Evolutionary conservation across 192 early-diverging fungal species (phyloP).

Genomic region (Podochytrium sp.): DNA sequence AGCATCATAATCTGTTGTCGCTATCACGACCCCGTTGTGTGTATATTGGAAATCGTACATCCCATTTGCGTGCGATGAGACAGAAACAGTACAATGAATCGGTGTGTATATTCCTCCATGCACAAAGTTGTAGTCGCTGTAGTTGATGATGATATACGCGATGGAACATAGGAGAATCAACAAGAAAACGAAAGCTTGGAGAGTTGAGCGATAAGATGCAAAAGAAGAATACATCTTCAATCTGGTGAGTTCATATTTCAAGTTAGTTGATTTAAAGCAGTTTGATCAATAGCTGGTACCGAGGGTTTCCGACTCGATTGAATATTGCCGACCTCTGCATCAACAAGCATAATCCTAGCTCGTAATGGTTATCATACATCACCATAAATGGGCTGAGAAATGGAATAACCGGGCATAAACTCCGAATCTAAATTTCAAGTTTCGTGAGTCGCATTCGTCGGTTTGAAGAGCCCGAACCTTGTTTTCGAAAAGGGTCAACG

Average conservation of each 20-base stretch:
- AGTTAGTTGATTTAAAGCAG: no score
- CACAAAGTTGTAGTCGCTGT: neutral
- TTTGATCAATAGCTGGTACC: no score
- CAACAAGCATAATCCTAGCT: neutral
- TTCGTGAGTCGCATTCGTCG: neutral
- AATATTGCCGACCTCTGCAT: neutral
- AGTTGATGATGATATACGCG: neutral
- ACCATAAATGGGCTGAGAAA: conserved; percentile 3
- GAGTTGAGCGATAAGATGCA: neutral
- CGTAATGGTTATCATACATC: conserved; percentile 6
- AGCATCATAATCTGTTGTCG: neutral
- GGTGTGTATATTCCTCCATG: neutral
- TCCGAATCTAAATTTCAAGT: neutral
- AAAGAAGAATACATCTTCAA: neutral
- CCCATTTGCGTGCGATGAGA: neutral
- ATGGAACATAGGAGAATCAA: neutral
- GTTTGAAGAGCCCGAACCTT: neutral
- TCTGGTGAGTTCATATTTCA: no score
- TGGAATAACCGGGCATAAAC: neutral
- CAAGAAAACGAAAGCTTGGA: neutral
- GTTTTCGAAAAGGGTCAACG: neutral
- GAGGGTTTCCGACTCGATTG: neutral
- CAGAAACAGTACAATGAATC: neutral
- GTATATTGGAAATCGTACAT: neutral
- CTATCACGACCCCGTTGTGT: neutral